Evolutionary conservation across 805 yeast genomes (phyloP), one percentile per base, ranked within the genome.

Genomic region (Wickerhamiella siamensis): DNA sequence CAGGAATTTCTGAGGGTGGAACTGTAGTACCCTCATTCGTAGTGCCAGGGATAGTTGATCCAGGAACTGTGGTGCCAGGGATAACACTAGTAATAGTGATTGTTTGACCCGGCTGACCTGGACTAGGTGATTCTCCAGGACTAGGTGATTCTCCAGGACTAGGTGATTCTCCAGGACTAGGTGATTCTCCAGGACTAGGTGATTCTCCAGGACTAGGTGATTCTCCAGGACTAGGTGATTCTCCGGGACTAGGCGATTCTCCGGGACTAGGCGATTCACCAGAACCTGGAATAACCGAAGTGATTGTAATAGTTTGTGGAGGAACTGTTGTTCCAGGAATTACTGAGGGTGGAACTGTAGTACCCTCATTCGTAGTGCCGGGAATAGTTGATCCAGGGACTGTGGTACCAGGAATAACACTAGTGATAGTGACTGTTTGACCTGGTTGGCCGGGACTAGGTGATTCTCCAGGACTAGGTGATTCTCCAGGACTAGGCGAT

Each of bases 251-350:
- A 12, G 12, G 10, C 29, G 29, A n/a, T n/a, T n/a, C n/a, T n/a
- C n/a, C 37, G 6, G 37, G 37, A 5, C 17, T 14, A 20, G 29
- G 29, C 12, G 29, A 8, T 24, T 24, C 29, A 20, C 19, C 37
- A 20, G 37, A 9, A 16, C 35, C 35, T 6, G 37, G 20, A 10
- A n/a, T 21, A 4, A 26, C 20, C 24, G 19, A 20, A 14, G 37
- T 20, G 17, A 34, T 2, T 10, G 46, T 38, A 17, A 44, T 42
- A 15, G 47, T 36, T n/a, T 45, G 36, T 9, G 42, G 42, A 10
- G 47, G 50, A 21, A 46, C 34, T 14, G 47, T 46, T 2, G 45
- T 36, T 14, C 50, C 54, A 33, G 50, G 51, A 5, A 46, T 19
- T 12, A 44, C 38, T 8, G 35, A 31, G n/a, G 49, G 47, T 22